These are phyloP conservation scores for Fusarium sp. DNA, from an alignment of 2,329 filamentous ascomycete species.

Conservation along the genomic window DNA sequence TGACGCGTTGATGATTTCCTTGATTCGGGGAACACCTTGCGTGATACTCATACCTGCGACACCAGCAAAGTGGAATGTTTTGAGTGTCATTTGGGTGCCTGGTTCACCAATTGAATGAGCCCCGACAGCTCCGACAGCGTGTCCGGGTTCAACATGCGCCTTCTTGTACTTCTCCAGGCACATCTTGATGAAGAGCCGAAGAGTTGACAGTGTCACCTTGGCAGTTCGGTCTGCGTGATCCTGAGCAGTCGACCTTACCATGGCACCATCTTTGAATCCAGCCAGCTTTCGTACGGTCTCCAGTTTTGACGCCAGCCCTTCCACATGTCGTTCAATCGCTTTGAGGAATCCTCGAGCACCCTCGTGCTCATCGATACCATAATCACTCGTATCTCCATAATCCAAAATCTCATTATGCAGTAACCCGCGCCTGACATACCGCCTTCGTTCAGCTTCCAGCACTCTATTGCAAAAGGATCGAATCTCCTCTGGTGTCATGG, in stretches of 20 bases:
- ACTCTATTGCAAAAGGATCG: constrained; percentile 73
- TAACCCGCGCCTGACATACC: not conserved
- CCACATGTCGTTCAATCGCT: constrained; percentile 79
- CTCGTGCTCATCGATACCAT: constrained; percentile 80
- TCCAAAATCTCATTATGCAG: constrained; percentile 59
- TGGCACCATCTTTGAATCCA: constrained; percentile 51
- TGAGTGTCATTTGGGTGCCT: constrained; percentile 98
- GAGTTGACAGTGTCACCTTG: constrained; percentile 81
- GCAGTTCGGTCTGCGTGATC: constrained; percentile 75
- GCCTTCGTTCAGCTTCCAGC: constrained; percentile 69
- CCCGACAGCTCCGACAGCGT: constrained; percentile 94
- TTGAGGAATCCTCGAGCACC: constrained; percentile 84
- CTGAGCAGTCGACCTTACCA: constrained; percentile 52
- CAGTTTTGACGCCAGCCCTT: constrained; percentile 69
- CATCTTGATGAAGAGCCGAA: constrained; percentile 79
- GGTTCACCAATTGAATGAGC: constrained; percentile 98
- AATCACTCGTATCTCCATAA: constrained; percentile 76
- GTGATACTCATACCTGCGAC: constrained; percentile 99
- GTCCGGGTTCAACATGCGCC: constrained; percentile 91
- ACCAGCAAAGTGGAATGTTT: constrained; percentile 99
- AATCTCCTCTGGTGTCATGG: constrained; percentile 80
- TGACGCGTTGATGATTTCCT: constrained; percentile 99
- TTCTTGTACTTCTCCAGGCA: constrained; percentile 92
- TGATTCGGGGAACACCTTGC: constrained; percentile 98
- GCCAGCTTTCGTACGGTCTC: constrained; percentile 60